phyloP scores from a whole-genome alignment of 345 rosid species.

The Populus euphratica region DNA sequence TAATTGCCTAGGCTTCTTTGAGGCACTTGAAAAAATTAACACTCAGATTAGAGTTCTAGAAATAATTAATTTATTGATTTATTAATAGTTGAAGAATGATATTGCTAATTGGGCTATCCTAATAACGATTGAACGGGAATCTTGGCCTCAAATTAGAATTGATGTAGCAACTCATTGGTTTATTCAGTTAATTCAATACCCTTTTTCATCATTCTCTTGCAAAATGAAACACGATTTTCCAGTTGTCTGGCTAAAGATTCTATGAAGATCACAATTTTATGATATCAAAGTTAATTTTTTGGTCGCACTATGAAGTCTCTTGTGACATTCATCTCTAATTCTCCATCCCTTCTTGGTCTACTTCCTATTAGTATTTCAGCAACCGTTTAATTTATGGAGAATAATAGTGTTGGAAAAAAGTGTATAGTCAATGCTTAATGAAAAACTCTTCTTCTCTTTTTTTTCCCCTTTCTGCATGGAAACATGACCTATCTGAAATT shows the following conservation, averaged over 20 bases:
- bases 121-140: neutral
- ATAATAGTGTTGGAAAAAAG: neutral
- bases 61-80: neutral
- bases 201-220: neutral
- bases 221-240: neutral
- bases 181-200: neutral
- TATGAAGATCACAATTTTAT: neutral
- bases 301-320: no score
- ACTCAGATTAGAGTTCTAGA: neutral
- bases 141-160: neutral
- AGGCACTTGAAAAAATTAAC: neutral
- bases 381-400: no score
- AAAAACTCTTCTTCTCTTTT: neutral
- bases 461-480: neutral
- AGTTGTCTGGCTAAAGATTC: neutral
- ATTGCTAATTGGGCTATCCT: neutral
- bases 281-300: no score
- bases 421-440: neutral
- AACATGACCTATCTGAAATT: neutral
- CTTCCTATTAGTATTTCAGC: neutral
- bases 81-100: neutral
- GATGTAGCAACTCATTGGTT: neutral
- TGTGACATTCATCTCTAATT: no score
- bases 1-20: neutral
- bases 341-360: neutral